These are phyloP conservation scores for Monosporascus sp. DNA, from an alignment of 2,329 filamentous ascomycete species.

Conservation along the genomic window DNA sequence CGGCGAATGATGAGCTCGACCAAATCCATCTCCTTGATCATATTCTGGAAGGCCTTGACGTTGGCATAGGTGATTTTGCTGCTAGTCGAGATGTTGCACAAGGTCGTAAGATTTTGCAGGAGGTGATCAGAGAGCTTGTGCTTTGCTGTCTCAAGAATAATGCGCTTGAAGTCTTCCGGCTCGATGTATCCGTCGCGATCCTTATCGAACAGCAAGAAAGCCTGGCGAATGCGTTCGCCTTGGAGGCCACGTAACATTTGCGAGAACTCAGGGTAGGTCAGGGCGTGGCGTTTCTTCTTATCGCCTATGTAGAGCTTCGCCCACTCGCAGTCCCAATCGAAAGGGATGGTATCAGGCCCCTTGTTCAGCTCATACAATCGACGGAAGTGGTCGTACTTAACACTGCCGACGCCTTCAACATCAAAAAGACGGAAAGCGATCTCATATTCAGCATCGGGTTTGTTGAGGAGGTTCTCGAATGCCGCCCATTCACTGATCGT, in stretches of 20 bases:
- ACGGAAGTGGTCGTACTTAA: conserved; percentile 87
- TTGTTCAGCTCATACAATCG: conserved; percentile 84
- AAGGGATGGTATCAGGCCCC: conserved; percentile 77
- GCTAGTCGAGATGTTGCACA: conserved; percentile 89
- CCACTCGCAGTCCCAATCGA: conserved; percentile 98
- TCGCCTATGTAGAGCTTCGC: conserved; percentile 88
- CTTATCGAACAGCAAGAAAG: conserved; percentile 87
- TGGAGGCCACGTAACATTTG: conserved; percentile 97
- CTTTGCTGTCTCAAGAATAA: conserved; percentile 85
- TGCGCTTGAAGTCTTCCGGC: conserved; percentile 92
- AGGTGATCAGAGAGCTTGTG: conserved; percentile 98
- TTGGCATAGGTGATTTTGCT: conserved; percentile 97
- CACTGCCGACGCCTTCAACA: conserved; percentile 71
- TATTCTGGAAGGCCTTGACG: conserved; percentile 95
- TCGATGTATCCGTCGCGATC: conserved; percentile 93
- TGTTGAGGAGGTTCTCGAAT: conserved; percentile 89
- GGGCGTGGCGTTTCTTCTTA: conserved; percentile 79
- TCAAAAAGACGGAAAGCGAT: conserved; percentile 98
- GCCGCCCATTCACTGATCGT: conserved; percentile 81
- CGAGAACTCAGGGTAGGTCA: conserved; percentile 94
- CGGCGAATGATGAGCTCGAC: conserved; percentile 90
- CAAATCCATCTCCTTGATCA: conserved; percentile 96
- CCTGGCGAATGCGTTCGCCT: conserved; percentile 91
- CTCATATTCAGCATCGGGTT: conserved; percentile 97
- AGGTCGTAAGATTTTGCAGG: conserved; percentile 79